phyloP scores from a whole-genome alignment of 2,329 filamentous ascomycete genomes.

The Fusarium nisikadoi region DNA sequence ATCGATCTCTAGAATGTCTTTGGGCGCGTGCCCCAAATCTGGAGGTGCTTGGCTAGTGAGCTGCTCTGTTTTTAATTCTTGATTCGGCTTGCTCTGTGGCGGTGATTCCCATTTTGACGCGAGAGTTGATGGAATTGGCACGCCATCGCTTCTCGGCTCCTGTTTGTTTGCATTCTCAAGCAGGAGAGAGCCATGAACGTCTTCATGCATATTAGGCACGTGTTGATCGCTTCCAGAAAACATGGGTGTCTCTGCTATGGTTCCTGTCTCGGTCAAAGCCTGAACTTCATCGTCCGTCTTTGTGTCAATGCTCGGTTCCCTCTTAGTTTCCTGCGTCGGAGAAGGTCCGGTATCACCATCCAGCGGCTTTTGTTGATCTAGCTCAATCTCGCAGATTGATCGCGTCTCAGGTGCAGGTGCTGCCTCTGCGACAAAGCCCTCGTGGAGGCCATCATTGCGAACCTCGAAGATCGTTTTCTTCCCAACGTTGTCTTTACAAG shows the following conservation, averaged over 20 bases:
- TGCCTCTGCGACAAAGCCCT: neutral
- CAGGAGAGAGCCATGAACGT: neutral
- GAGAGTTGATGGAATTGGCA: neutral
- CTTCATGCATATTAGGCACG: neutral
- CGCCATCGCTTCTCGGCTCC: neutral
- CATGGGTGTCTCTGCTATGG: neutral
- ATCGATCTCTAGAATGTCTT: neutral
- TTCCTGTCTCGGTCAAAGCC: neutral
- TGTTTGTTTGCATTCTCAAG: neutral
- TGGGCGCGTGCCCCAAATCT: neutral
- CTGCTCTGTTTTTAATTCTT: neutral
- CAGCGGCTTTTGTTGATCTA: constrained; percentile 14
- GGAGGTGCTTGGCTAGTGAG: neutral
- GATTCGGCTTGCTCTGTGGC: neutral
- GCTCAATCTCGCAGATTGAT: neutral
- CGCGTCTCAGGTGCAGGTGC: neutral
- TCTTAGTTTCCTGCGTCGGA: neutral
- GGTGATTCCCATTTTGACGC: neutral
- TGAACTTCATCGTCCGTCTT: constrained; percentile 3
- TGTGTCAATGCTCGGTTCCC: neutral
- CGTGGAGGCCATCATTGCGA: neutral
- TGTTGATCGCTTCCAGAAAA: neutral
- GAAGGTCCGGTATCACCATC: neutral
- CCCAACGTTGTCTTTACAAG: neutral
- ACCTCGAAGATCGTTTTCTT: neutral